Evolutionary conservation across 1,139 yeast species (phyloP).

Genomic region (Nakaseomyces nivariensis): DNA sequence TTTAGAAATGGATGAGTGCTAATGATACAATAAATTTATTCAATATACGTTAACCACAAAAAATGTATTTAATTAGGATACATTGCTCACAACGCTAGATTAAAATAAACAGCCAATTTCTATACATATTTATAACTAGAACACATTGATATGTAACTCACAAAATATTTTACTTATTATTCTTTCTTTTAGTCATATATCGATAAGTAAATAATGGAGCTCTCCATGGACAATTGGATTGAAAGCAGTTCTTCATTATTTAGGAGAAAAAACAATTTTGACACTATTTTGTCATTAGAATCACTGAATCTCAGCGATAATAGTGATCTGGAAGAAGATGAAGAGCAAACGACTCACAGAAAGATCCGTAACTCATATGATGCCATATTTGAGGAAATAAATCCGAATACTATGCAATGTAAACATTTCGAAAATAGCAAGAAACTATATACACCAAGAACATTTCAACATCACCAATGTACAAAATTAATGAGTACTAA

Average conservation of each 20-base stretch:
- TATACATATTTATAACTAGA: too few relatives aligned
- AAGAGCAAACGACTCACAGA: neutral
- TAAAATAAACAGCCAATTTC: too few relatives aligned
- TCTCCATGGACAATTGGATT: neutral
- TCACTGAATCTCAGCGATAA: neutral
- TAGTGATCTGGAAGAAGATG: neutral
- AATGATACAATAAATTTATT: too few relatives aligned
- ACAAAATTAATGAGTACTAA: conserved; percentile 8
- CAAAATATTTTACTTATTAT: too few relatives aligned
- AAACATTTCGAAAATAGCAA: conserved; percentile 5
- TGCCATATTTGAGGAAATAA: neutral
- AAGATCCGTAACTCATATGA: neutral
- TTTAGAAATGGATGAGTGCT: too few relatives aligned
- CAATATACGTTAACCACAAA: too few relatives aligned
- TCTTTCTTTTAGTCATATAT: too few relatives aligned
- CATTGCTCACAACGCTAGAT: too few relatives aligned
- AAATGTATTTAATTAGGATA: too few relatives aligned
- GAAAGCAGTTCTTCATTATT: neutral
- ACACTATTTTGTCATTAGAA: neutral
- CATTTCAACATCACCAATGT: conserved; percentile 15
- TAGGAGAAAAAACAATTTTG: neutral
- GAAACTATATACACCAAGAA: conserved; percentile 10
- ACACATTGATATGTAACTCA: neutral
- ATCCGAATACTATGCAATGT: conserved; percentile 3
- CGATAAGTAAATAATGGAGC: too few relatives aligned